Percentiles rank a stretch among this genome's conserved stretches.
phyloP scores from a whole-genome alignment of 2,329 filamentous ascomycete species.

The Mycosphaerella arachidis region DNA sequence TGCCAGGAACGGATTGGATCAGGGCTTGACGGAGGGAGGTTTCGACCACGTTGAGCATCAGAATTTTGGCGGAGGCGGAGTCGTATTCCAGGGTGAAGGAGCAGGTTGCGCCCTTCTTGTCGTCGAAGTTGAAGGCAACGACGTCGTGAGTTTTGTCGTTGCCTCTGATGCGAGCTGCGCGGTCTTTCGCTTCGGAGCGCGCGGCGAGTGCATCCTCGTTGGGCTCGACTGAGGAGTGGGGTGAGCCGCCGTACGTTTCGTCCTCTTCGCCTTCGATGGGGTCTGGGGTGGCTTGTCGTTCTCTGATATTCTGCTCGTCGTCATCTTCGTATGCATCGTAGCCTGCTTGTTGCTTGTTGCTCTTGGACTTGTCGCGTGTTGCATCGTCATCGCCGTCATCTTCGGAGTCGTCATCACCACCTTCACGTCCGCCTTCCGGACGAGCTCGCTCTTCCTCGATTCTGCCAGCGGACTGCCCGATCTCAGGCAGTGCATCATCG shows the following conservation, averaged over 20 bases:
- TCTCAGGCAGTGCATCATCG: conserved; percentile 66
- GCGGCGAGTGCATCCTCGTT: conserved; percentile 25
- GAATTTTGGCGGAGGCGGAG: conserved; percentile 74
- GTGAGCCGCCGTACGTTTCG: conserved; percentile 47
- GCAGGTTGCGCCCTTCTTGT: conserved; percentile 67
- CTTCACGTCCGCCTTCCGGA: conserved; percentile 45
- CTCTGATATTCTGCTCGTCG: conserved; percentile 71
- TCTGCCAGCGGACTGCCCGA: conserved; percentile 60
- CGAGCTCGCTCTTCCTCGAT: conserved; percentile 48
- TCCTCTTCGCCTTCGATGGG: conserved; percentile 55
- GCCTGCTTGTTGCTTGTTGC: conserved; percentile 74
- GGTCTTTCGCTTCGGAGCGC: conserved; percentile 43
- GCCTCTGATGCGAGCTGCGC: conserved; percentile 61
- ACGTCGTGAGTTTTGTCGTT: conserved; percentile 58
- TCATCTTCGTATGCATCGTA: conserved; percentile 93
- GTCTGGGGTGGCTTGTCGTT: conserved; percentile 24
- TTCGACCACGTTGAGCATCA: conserved; percentile 89
- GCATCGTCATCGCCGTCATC: conserved; percentile 52
- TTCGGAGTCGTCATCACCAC: conserved; percentile 67
- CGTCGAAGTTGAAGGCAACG: conserved; percentile 74
- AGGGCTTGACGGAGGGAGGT: conserved; percentile 71
- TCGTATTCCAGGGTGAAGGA: conserved; percentile 80
- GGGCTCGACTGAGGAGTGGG: conserved; percentile 34
- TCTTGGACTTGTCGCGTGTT: conserved; percentile 66
- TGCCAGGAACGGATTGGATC: conserved; percentile 78